Percentiles rank a stretch among this genome's conserved stretches.
phyloP scores from a whole-genome alignment of 2,329 filamentous ascomycete species.

The Phyllosticta citribraziliensis region DNA sequence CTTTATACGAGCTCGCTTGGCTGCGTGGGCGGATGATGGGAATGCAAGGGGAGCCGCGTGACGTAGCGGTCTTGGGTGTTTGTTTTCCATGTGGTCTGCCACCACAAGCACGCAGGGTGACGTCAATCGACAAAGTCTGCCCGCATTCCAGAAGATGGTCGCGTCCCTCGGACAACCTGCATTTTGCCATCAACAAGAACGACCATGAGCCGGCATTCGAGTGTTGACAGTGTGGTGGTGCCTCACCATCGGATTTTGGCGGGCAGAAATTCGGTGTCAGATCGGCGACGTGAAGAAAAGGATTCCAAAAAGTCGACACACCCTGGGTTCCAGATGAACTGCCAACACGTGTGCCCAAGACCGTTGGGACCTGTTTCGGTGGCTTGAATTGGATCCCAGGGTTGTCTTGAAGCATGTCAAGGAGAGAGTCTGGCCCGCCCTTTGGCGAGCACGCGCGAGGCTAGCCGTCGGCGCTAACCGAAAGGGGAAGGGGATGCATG shows the following conservation, averaged over 20 bases:
- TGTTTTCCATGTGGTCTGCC: neutral
- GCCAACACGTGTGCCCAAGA: neutral
- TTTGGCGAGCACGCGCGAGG: neutral
- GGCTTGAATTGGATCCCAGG: neutral
- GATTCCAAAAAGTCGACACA: neutral
- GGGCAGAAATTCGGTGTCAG: neutral
- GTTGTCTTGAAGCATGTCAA: neutral
- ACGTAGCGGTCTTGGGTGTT: neutral
- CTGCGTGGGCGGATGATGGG: neutral
- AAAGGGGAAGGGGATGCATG: neutral
- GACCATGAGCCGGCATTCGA: neutral
- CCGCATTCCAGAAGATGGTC: neutral
- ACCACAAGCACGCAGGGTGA: neutral
- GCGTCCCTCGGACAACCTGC: neutral
- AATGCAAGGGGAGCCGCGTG: neutral
- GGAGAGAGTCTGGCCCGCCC: no score
- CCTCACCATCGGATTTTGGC: neutral
- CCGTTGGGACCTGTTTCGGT: neutral
- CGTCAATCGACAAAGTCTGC: neutral
- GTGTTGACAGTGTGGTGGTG: neutral
- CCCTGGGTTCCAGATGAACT: neutral
- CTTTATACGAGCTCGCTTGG: neutral
- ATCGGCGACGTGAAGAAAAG: neutral
- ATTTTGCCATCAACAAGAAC: neutral
- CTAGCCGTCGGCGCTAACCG: neutral